A percentile compares a stretch with the other conserved stretches of the same genome.
Conservation (phyloP, 176 grass and related monocot species). For the Triticum aestivum region IWGSC_CS_RefSeq_v2.1 NC_057801.1:645304648-645305147, state of each 20-base stretch:
- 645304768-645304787: too few species aligned
- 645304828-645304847: background rate
- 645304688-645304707: background rate
- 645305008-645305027: background rate
- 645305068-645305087: slow-evolving; percentile 40
- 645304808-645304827: too few species aligned
- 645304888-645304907: background rate
- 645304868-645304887: background rate
- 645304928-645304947: slow-evolving; percentile 11
- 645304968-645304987: slow-evolving; percentile 31
- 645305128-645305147: background rate
- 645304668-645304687: background rate
- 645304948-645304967: slow-evolving; percentile 5
- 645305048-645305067: slow-evolving; percentile 35
- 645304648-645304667: too few species aligned
- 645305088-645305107: slow-evolving; percentile 18
- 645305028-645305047: slow-evolving; percentile 8
- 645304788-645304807: too few species aligned
- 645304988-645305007: background rate
- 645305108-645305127: slow-evolving; percentile 3
- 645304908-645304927: background rate
- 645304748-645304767: too few species aligned
- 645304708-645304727: too few species aligned
- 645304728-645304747: too few species aligned
- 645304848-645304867: slow-evolving; percentile 10